These are phyloP conservation scores for Aspergillus sparsus DNA, from an alignment of 495 filamentous ascomycete species.

Conservation along the genomic window DNA sequence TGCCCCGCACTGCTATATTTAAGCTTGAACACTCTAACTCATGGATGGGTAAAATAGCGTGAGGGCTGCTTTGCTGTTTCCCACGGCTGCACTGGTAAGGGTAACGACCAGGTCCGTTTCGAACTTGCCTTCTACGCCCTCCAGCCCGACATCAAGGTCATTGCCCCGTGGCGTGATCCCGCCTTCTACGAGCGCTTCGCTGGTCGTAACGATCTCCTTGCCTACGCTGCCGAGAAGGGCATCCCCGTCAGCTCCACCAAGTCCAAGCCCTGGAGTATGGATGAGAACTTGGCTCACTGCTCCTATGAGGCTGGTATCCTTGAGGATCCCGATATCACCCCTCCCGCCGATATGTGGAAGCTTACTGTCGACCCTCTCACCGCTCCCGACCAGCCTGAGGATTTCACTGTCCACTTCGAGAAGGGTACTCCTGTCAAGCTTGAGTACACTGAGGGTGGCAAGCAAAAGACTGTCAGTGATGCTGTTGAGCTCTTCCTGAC, in stretches of 20 bases:
- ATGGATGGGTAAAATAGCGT: conserved; percentile 25
- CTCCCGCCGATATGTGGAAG: conserved; percentile 85
- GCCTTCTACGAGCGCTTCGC: conserved; percentile 81
- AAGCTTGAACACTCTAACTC: conserved; percentile 5
- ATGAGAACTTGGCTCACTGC: conserved; percentile 81
- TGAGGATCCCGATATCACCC: conserved; percentile 54
- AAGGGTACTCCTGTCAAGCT: conserved; percentile 82
- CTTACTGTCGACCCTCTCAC: conserved; percentile 70
- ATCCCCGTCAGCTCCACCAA: conserved; percentile 86
- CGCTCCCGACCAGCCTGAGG: conserved; percentile 72
- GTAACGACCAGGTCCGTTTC: conserved; percentile 87
- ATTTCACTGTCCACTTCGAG: conserved; percentile 80
- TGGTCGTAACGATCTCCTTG: conserved; percentile 84
- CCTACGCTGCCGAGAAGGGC: conserved; percentile 74
- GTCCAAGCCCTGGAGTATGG: conserved; percentile 72
- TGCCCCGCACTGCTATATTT: neutral
- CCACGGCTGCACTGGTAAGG: conserved; percentile 86
- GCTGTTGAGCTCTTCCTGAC: conserved; percentile 77
- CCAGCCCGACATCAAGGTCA: conserved; percentile 77
- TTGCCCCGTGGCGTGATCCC: conserved; percentile 85
- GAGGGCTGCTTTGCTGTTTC: conserved; percentile 58
- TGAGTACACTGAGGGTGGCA: conserved; percentile 54
- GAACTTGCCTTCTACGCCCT: conserved; percentile 75
- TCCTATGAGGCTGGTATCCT: conserved; percentile 79
- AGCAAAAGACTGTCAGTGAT: conserved; percentile 31